Conservation (phyloP, 331 rosid species). For the Spiraea crenata region DNA sequence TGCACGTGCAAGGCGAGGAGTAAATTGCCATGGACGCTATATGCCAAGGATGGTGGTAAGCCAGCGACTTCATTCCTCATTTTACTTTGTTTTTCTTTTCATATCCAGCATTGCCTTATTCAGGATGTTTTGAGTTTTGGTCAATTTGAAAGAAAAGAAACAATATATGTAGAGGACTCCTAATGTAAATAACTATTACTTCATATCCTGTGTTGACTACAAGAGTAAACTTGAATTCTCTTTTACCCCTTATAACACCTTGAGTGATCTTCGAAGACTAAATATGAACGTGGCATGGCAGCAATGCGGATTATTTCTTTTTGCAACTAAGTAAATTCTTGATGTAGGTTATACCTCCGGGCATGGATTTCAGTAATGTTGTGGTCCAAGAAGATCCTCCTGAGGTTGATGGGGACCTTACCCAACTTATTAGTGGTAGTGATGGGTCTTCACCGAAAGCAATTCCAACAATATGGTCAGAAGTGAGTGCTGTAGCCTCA, state of each 20-base stretch:
- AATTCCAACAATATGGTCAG: conserved; percentile 77
- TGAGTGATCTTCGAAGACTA: neutral
- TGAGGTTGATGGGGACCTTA: conserved; percentile 68
- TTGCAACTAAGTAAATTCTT: conserved; percentile 6
- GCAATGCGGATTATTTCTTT: neutral
- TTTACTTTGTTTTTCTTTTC: neutral
- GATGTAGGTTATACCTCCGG: conserved; percentile 81
- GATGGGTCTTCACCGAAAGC: conserved; percentile 70
- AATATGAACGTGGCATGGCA: neutral
- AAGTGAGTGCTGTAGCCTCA: conserved; percentile 49
- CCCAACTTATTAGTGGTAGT: conserved; percentile 44
- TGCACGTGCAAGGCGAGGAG: conserved; percentile 81
- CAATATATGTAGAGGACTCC: neutral
- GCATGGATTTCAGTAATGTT: conserved; percentile 90
- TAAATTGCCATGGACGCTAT: conserved; percentile 76
- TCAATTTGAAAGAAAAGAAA: neutral
- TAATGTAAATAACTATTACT: neutral
- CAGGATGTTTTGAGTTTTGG: neutral
- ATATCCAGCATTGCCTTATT: neutral
- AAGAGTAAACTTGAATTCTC: neutral
- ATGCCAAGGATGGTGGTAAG: conserved; percentile 98
- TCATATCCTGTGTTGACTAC: neutral
- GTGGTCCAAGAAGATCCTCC: conserved; percentile 64
- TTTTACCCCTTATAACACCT: neutral
- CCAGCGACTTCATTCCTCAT: neutral